These are phyloP conservation scores for Pulveroboletus ravenelii DNA, from an alignment of 768 basidiomycete genomes.

Conservation along the genomic window DNA sequence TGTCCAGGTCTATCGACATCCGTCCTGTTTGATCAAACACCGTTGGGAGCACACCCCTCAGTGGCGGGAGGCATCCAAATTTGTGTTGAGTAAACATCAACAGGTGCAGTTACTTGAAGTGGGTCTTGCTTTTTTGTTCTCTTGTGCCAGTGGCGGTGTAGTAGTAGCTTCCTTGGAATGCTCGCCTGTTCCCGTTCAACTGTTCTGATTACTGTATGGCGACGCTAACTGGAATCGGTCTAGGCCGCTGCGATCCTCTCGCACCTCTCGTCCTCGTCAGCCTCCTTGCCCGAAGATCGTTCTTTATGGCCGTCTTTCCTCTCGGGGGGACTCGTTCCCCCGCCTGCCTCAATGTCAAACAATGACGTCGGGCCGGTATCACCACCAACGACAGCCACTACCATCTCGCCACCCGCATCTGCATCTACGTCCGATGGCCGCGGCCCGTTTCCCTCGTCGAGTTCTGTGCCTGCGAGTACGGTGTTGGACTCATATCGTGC, in stretches of 20 bases:
- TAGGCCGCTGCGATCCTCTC: slow-evolving; percentile 94
- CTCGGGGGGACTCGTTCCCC: slow-evolving; percentile 64
- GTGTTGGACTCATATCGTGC: neutral
- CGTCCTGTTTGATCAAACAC: slow-evolving; percentile 93
- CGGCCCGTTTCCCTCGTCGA: slow-evolving; percentile 35
- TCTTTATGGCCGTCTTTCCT: slow-evolving; percentile 87
- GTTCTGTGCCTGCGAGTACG: slow-evolving; percentile 45
- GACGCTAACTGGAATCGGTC: slow-evolving; percentile 8
- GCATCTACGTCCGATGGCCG: slow-evolving; percentile 3
- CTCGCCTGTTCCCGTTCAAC: neutral
- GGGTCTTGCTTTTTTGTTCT: neutral
- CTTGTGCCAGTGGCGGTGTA: neutral
- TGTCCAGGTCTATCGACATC: slow-evolving; percentile 78
- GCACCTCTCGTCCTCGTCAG: slow-evolving; percentile 65
- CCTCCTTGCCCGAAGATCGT: slow-evolving; percentile 88
- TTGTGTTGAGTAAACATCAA: slow-evolving; percentile 91
- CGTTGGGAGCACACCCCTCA: slow-evolving; percentile 97
- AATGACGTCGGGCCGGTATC: slow-evolving; percentile 16
- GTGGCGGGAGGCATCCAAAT: slow-evolving; percentile 90
- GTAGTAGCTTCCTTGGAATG: neutral
- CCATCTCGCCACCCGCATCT: slow-evolving; percentile 7
- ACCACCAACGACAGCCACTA: neutral
- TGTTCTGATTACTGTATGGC: neutral
- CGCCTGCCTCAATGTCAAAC: slow-evolving; percentile 29
- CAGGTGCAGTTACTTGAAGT: slow-evolving; percentile 96